Conservation (phyloP, 192 early-diverging fungal species). For the Gonapodya sp. region DNA sequence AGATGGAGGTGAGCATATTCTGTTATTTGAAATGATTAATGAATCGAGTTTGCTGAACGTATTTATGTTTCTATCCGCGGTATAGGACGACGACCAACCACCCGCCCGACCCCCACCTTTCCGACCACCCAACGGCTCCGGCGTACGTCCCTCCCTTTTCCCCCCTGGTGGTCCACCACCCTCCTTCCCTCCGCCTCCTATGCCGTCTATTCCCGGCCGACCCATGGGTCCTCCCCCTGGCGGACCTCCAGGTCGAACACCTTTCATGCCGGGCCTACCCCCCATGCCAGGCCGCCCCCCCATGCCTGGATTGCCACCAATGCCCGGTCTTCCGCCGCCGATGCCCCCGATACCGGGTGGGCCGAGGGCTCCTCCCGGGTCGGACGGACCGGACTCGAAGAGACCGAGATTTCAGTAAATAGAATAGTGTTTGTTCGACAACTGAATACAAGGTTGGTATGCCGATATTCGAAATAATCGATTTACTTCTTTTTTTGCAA, state of each 20-base stretch:
- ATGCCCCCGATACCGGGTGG: neutral
- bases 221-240: neutral
- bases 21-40: constrained; percentile 19
- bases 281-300: constrained; percentile 7
- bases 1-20: constrained; percentile 20
- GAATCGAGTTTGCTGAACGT: constrained; percentile 21
- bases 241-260: neutral
- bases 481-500: too few relatives aligned
- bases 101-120: neutral
- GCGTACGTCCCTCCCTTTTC: neutral
- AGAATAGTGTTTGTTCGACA: too few relatives aligned
- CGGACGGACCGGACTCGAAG: neutral
- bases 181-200: neutral
- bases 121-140: neutral
- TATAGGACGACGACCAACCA: constrained; percentile 22
- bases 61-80: too few relatives aligned
- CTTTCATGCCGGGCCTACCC: neutral
- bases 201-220: neutral
- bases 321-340: neutral
- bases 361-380: neutral
- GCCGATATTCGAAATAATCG: neutral
- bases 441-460: too few relatives aligned
- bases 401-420: too few relatives aligned
- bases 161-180: neutral
- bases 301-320: constrained; percentile 8